Percentiles rank a stretch among this genome's conserved stretches.
These are phyloP conservation scores for Acacia acuminata DNA, from an alignment of 306 rosid species.

Conservation along the genomic window DNA sequence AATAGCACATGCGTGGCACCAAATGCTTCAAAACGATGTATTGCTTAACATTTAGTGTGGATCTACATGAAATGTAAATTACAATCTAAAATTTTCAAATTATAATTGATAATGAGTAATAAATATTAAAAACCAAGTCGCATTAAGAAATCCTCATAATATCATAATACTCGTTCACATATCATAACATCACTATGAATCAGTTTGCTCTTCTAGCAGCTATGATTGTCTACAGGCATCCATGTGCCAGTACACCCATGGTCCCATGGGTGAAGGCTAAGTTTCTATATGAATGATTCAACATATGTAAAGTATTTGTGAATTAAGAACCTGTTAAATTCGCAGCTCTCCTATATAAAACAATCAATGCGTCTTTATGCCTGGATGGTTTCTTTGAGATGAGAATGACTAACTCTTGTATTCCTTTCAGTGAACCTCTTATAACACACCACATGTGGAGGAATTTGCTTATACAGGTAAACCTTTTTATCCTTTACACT, in stretches of 20 bases:
- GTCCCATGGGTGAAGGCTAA: not conserved
- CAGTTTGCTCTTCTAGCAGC: not conserved
- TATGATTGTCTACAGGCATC: not conserved
- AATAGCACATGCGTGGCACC: not conserved
- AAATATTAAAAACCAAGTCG: not conserved
- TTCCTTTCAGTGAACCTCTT: slow-evolving; percentile 83
- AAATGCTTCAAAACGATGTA: not conserved
- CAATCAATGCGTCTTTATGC: not conserved
- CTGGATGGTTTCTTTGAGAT: slow-evolving; percentile 17
- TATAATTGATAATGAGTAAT: not conserved
- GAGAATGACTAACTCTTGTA: slow-evolving; percentile 25
- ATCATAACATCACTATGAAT: not conserved
- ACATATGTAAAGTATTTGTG: not conserved
- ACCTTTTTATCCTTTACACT: slow-evolving; percentile 14
- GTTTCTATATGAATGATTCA: not conserved
- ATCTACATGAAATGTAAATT: not conserved
- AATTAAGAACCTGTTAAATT: not conserved
- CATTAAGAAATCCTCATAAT: not conserved
- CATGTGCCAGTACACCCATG: not conserved
- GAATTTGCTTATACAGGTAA: slow-evolving; percentile 89
- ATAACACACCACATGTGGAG: slow-evolving; percentile 98
- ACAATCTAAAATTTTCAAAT: not conserved
- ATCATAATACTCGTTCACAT: not conserved
- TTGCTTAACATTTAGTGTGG: not conserved
- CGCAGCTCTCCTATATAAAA: not conserved